Base-by-base conservation (phyloP, 83 land plant species). In the Picea engelmannii region DNA sequence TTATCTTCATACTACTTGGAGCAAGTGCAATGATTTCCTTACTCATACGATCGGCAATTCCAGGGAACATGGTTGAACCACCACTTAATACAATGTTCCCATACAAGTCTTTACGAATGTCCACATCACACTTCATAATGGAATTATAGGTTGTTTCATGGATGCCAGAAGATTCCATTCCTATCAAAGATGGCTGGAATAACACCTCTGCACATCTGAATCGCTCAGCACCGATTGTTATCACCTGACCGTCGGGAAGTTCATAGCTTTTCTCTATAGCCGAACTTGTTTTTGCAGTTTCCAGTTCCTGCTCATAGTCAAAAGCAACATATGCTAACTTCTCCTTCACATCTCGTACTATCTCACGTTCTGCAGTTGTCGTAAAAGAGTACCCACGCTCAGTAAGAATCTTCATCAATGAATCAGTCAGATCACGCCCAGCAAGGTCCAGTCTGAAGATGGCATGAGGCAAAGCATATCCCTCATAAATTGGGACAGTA, bases 141-240 rank as follows among this genome's bases (percentile, higher is more conserved):
- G 81, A 80, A 21, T 80, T 47, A 17, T 64, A 44, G 16, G 71
- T 80, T 23, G 71, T 80, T 69, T 80, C 68, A 80, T 65, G 70
- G 77, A 83, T 83, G 61, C 85, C 85, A 47, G 62, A 38, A 44
- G 60, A 38, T 74, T 84, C 84, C 86, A 84, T 15, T 20, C 66
- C 12, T 16, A 90, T 87, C 47, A 91, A 59, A n/a, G 89, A 83
- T 64, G 92, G 92, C 79, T 89, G 84, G 86, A 89, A 91, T 20
- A 89, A 87, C 16, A 89, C 89, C 83, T 91, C 92, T 0, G 92
- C 85, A 80, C 91, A 89, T 18, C 91, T 61, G 84, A 92, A 91
- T n/a, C 93, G 84, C 87, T 91, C 91, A 78, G 87, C 93, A 27
- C 93, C 93, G 69, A 91, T 89, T 12, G 93, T 91, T 66, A 91